Evolutionary conservation across 148 eudicot species (phyloP).

Genomic region (Amaranthus palmeri): DNA sequence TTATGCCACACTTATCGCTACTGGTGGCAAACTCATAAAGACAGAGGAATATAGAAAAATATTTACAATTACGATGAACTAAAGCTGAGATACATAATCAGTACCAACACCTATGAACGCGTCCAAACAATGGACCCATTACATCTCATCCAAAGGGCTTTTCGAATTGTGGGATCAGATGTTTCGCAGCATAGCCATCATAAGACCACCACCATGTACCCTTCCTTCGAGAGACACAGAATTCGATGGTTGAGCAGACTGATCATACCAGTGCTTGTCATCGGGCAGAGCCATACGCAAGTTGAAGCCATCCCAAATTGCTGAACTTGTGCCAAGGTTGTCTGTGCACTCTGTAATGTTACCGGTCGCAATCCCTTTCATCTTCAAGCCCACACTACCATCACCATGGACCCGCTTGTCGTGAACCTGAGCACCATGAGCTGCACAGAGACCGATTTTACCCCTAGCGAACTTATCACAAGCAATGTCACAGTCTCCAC

Average conservation of each 20-base stretch:
- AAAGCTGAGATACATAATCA: not conserved
- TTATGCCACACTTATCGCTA: too few relatives aligned
- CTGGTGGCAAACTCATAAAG: too few relatives aligned
- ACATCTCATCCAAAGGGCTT: not conserved
- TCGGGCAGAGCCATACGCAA: conserved; percentile 10
- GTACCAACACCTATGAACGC: not conserved
- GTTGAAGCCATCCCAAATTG: not conserved
- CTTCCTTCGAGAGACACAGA: conserved; percentile 54
- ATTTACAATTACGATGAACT: conserved; percentile 2
- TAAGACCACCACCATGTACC: conserved; percentile 65
- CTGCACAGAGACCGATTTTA: conserved; percentile 54
- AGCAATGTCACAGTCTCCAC: conserved; percentile 24
- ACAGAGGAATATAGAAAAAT: not conserved
- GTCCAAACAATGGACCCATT: not conserved
- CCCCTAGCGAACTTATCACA: conserved; percentile 71
- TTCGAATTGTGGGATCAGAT: conserved; percentile 1
- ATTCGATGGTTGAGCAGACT: conserved; percentile 16
- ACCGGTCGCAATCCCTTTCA: conserved; percentile 22
- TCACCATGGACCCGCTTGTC: conserved; percentile 38
- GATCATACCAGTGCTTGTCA: conserved; percentile 1
- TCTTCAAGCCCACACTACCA: conserved; percentile 28
- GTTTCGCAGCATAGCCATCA: conserved; percentile 60
- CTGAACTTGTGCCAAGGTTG: not conserved
- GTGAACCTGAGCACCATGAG: conserved; percentile 43
- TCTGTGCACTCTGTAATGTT: not conserved